Base-by-base conservation (phyloP, 2,329 filamentous ascomycete genomes). In the Sporothrix mexicana region DNA sequence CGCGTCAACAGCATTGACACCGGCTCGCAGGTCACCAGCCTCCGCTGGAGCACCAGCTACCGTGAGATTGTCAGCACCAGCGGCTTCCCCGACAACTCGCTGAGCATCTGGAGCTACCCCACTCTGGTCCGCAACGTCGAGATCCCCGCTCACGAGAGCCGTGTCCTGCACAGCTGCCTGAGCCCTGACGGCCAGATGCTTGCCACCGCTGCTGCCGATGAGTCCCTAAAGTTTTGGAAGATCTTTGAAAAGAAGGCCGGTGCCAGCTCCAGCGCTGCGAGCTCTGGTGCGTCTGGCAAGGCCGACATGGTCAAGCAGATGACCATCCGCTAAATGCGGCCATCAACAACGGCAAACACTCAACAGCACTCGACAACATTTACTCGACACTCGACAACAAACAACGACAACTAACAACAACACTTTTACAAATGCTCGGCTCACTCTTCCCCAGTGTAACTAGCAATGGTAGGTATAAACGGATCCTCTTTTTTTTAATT, bases 181-280 rank as follows among this genome's bases (percentile, higher is more conserved):
- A 98, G 94, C 85, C 96, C 96, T 2, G 96, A 99, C 79, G 96
- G 96, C 70, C 96, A 99, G 86, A 97, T 98, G 90, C 89, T 99
- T 72, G 96, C 96, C 69, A 99, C 96, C 69, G 95, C 96, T 74
- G 93, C 95, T 78, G 95, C 95, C 51, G 96, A 99, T 79, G 96
- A 99, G 87, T 95, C 92, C 80, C 88, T 99, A 82, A 99, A 99
- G 86, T 99, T 99, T 88, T 99, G 96, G 96, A 99, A 99, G 90
- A 88, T 99, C 78, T 99, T 99, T 80, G 96, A 99, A 88, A 98
- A 97, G 89, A 98, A 98, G 89, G 87, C 95, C 20, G 94, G 94
- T 72, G 85, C 88, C 73, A 85, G 88, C 74, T 88, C 91, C 69
- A 88, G 90, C 67, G 86, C 90, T 71, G 87, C 89, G 74, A 87